Conservation (phyloP, 164 flowering plant species). For the Aristolochia fimbriata region DNA sequence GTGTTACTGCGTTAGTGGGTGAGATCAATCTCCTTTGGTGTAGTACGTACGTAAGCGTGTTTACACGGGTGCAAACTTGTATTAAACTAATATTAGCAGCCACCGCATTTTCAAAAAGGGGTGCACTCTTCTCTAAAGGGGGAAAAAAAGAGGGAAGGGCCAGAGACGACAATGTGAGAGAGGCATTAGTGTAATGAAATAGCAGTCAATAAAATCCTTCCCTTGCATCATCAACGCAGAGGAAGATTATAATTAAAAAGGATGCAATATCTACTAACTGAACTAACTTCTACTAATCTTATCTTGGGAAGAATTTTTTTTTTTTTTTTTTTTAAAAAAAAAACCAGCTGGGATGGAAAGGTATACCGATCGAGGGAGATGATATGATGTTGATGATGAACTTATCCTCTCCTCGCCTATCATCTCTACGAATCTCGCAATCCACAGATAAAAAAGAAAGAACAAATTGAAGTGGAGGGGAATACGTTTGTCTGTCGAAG, state of each 20-base stretch:
- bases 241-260: background rate
- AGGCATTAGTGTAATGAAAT: background rate
- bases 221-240: background rate
- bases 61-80: slow-evolving; percentile 4
- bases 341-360: slow-evolving; percentile 1
- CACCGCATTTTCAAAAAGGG: slow-evolving; percentile 11
- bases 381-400: slow-evolving; percentile 18
- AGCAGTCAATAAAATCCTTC: background rate
- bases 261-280: background rate
- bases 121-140: background rate
- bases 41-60: slow-evolving; percentile 30
- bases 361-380: background rate
- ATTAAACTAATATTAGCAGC: slow-evolving; percentile 8
- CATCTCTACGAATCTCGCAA: slow-evolving; percentile 7
- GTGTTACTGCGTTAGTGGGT: slow-evolving; percentile 25
- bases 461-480: background rate
- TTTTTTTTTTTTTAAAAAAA: too few species aligned
- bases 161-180: slow-evolving; percentile 6
- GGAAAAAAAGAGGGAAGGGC: background rate
- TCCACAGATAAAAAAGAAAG: background rate
- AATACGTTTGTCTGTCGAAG: background rate
- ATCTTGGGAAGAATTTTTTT: background rate
- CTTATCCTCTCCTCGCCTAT: slow-evolving; percentile 37
- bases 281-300: slow-evolving; percentile 5
- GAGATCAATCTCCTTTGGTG: slow-evolving; percentile 12